Conservation (phyloP, 805 yeast genomes). For the Nakazawaea ernobii region DNA sequence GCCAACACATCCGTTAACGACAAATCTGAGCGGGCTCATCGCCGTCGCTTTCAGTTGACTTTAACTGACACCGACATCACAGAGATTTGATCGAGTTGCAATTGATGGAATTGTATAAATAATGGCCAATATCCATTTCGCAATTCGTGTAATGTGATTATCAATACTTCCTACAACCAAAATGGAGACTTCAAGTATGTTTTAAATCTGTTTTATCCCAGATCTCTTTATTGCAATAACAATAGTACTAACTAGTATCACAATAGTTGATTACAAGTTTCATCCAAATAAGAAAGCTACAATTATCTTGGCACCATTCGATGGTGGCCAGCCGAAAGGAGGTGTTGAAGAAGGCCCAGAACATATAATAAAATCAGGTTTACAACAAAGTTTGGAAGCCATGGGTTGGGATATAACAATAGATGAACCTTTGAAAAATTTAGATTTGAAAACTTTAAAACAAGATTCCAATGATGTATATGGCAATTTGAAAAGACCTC, state of each 20-base stretch:
- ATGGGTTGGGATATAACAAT: slow-evolving; percentile 69
- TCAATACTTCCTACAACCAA: not conserved
- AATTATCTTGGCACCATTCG: slow-evolving; percentile 85
- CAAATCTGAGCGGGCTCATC: not conserved
- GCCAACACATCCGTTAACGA: too few species aligned
- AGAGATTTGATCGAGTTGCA: too few species aligned
- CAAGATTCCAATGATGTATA: slow-evolving; percentile 42
- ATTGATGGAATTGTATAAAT: not conserved
- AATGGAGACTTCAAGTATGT: not conserved
- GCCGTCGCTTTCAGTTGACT: slow-evolving; percentile 4
- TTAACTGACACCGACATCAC: not conserved
- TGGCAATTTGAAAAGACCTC: slow-evolving; percentile 62
- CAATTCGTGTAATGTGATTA: too few species aligned
- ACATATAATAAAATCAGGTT: slow-evolving; percentile 66
- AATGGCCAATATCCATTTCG: not conserved
- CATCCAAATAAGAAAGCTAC: slow-evolving; percentile 51
- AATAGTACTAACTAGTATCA: slow-evolving; percentile 1
- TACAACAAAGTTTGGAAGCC: slow-evolving; percentile 51
- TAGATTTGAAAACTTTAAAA: slow-evolving; percentile 38
- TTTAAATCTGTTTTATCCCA: too few species aligned
- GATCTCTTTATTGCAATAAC: not conserved
- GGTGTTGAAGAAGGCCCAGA: slow-evolving; percentile 97
- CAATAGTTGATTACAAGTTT: slow-evolving; percentile 40
- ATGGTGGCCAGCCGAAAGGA: slow-evolving; percentile 91
- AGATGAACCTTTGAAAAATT: slow-evolving; percentile 46